phyloP scores from a whole-genome alignment of 2,329 filamentous ascomycete species.

The Penicillium sp. region DNA sequence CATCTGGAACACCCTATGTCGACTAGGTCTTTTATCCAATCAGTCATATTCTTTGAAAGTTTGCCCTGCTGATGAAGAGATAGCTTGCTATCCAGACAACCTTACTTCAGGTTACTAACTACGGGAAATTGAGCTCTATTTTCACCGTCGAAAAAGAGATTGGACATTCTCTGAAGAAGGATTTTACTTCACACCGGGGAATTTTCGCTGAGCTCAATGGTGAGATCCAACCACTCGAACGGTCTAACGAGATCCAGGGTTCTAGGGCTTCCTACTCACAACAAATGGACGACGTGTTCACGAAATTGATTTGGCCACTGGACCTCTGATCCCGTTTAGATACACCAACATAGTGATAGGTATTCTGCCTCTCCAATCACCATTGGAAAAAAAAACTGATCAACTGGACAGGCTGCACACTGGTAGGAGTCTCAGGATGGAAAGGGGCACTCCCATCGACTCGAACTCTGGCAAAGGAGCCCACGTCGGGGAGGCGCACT shows the following conservation, averaged over 20 bases:
- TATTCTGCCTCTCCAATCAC: conserved; percentile 1
- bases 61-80: neutral
- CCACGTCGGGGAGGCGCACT: neutral
- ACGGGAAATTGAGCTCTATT: neutral
- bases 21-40: neutral
- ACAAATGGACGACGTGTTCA: neutral
- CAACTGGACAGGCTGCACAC: neutral
- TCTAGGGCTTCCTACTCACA: neutral
- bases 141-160: neutral
- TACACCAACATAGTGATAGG: neutral
- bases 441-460: neutral
- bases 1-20: neutral
- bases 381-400: neutral
- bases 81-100: neutral
- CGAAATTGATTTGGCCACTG: neutral
- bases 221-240: conserved; percentile 1
- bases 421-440: neutral
- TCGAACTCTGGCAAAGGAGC: neutral
- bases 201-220: neutral
- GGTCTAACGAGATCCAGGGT: neutral
- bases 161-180: neutral
- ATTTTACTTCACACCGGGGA: neutral
- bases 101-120: neutral
- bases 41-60: too few relatives aligned
- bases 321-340: conserved; percentile 13